Evolutionary conservation across 257 asterid species (phyloP).

Genomic region (Capsicum chinense): DNA sequence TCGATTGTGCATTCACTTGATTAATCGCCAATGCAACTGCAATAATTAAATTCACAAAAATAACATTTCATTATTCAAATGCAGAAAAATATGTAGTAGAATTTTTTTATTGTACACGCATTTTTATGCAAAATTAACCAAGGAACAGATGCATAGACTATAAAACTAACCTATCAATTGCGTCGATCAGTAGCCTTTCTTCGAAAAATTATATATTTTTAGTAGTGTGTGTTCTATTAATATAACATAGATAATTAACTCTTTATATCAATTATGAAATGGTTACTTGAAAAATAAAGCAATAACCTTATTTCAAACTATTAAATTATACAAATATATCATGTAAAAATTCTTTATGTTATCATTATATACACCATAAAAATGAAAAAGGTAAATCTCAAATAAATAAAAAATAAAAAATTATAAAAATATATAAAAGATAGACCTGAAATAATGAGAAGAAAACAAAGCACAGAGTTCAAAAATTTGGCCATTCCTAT

Average conservation of each 20-base stretch:
- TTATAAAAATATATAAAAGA: neutral
- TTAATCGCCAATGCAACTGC: too few species aligned
- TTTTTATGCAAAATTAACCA: too few species aligned
- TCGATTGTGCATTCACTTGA: too few species aligned
- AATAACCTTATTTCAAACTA: neutral
- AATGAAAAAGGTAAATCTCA: neutral
- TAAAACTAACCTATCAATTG: too few species aligned
- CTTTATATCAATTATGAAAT: neutral
- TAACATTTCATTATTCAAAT: too few species aligned
- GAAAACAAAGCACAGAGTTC: neutral
- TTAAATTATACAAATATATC: neutral
- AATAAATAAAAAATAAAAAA: neutral
- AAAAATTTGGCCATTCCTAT: slow-evolving; percentile 21
- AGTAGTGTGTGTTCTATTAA: neutral
- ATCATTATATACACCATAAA: neutral
- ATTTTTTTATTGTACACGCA: too few species aligned
- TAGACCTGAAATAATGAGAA: slow-evolving; percentile 18
- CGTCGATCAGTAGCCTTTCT: too few species aligned
- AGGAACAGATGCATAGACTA: too few species aligned
- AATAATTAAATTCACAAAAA: too few species aligned
- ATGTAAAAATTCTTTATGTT: neutral
- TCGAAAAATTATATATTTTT: too few species aligned
- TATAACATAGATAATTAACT: neutral
- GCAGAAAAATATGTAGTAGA: too few species aligned
- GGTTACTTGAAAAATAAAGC: neutral